A percentile compares a stretch with the other conserved stretches of the same genome.
Conservation (phyloP, 225 moss, liverwort and hornwort genomes). For the Polytrichum commune region DNA sequence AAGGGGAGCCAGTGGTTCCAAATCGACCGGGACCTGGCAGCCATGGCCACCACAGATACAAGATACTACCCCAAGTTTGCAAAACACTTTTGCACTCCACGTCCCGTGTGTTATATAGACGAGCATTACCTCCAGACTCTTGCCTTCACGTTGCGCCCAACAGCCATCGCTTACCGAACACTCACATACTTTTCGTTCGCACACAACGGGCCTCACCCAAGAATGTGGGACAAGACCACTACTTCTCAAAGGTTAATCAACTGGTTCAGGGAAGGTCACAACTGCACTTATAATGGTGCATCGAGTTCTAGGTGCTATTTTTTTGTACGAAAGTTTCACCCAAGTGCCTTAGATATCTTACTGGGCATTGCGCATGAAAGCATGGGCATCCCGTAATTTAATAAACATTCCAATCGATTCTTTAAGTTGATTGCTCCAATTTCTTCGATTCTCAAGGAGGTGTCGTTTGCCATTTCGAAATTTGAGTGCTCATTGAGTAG, state of each 20-base stretch:
- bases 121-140: constrained; percentile 46
- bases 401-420: not conserved
- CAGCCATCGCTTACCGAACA: constrained; percentile 26
- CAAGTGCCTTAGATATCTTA: constrained; percentile 10
- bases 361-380: constrained; percentile 23
- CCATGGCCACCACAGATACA: constrained; percentile 12
- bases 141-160: constrained; percentile 20
- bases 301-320: constrained; percentile 15
- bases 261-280: constrained; percentile 13
- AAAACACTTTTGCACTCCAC: constrained; percentile 21
- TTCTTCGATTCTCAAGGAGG: too few species aligned
- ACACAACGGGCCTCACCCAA: constrained; percentile 19
- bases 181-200: constrained; percentile 30
- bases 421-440: too few species aligned
- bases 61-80: constrained; percentile 30
- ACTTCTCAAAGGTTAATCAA: not conserved
- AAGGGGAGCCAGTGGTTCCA: constrained; percentile 62
- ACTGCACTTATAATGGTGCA: constrained; percentile 23
- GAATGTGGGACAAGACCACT: not conserved
- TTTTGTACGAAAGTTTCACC: constrained; percentile 35
- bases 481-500: too few species aligned
- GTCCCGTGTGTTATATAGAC: constrained; percentile 34
- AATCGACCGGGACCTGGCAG: constrained; percentile 25
- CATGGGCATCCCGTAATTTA: constrained; percentile 24
- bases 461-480: too few species aligned